phyloP scores from a whole-genome alignment of 768 basidiomycete genomes.

The Pleurotus tuber-regium region DNA sequence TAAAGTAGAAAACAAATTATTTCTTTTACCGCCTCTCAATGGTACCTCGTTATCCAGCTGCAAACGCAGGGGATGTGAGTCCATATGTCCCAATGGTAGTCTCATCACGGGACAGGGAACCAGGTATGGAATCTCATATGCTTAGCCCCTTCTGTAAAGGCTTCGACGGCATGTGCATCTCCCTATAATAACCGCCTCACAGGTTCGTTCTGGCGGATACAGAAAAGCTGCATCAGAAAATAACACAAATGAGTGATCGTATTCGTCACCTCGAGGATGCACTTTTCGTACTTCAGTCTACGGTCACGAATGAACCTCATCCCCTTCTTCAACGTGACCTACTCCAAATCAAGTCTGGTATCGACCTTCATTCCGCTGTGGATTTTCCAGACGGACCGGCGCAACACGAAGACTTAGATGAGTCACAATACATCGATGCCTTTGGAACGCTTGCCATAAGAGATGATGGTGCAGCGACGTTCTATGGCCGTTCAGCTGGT shows the following conservation, averaged over 20 bases:
- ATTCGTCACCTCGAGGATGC: constrained; percentile 74
- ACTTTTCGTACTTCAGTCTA: constrained; percentile 51
- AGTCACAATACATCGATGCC: constrained; percentile 58
- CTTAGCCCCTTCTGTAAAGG: too few relatives aligned
- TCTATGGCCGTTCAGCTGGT: constrained; percentile 71
- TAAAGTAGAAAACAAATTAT: constrained; percentile 25
- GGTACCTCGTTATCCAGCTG: constrained; percentile 34
- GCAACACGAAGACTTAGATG: constrained; percentile 30
- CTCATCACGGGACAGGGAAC: constrained; percentile 78
- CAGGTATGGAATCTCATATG: constrained; percentile 36
- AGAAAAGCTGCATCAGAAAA: constrained; percentile 66
- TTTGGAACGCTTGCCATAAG: constrained; percentile 70
- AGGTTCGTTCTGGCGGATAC: constrained; percentile 75
- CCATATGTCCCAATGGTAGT: constrained; percentile 78
- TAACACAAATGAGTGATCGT: constrained; percentile 64
- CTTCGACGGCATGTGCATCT: too few relatives aligned
- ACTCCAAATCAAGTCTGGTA: constrained; percentile 62
- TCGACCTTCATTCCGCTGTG: constrained; percentile 63
- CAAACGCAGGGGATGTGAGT: constrained; percentile 71
- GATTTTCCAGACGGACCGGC: constrained; percentile 32
- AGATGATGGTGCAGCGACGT: constrained; percentile 68
- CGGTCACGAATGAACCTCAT: constrained; percentile 48
- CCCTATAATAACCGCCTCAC: background rate
- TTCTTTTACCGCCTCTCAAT: constrained; percentile 7
- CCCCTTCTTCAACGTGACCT: constrained; percentile 60